phyloP scores from a whole-genome alignment of 208 protist genomes.

The Leishmania tarentolae region DNA sequence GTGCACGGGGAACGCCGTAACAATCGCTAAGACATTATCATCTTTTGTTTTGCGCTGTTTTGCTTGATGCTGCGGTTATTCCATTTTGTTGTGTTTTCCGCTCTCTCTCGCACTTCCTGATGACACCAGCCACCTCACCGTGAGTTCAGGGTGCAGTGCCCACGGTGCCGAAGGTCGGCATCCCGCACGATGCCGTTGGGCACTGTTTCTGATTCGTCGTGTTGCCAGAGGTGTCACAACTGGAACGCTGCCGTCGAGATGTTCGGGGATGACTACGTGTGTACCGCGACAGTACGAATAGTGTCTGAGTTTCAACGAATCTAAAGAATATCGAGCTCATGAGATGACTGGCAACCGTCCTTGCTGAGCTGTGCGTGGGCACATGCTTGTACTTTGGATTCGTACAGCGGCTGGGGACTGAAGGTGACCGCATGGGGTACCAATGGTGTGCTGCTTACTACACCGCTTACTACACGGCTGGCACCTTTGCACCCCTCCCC shows the following conservation, averaged over 20 bases:
- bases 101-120: neutral
- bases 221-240: neutral
- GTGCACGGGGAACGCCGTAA: neutral
- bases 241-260: neutral
- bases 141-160: neutral
- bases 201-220: neutral
- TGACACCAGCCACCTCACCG: neutral
- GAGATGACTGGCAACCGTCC: neutral
- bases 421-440: no score
- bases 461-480: no score
- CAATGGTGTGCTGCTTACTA: no score
- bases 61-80: neutral
- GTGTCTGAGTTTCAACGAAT: neutral
- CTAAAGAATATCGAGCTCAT: neutral
- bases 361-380: no score
- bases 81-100: conserved; percentile 7
- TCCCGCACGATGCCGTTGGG: neutral
- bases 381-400: neutral
- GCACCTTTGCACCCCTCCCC: no score
- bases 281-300: neutral
- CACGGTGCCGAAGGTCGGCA: neutral
- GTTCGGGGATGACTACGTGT: neutral
- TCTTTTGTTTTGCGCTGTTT: neutral
- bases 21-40: neutral
- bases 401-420: neutral